Evolutionary conservation across 208 protist genomes (phyloP).

Genomic region (Wallacemonas sp.): DNA sequence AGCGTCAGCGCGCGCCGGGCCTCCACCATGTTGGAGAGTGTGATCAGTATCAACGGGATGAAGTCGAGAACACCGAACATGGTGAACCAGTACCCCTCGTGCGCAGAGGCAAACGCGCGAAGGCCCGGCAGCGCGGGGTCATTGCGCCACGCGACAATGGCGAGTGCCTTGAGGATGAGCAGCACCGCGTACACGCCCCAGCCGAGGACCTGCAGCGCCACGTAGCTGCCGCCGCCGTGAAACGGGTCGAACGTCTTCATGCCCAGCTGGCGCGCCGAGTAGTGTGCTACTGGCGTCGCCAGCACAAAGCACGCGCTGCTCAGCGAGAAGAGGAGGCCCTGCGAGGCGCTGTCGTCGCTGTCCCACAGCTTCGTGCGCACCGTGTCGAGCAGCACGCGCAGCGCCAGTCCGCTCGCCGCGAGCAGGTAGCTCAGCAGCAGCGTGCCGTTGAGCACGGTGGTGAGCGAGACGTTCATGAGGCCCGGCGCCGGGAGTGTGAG

Average conservation of each 20-base stretch:
- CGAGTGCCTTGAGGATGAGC: conserved; percentile 28
- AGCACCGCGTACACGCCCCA: conserved; percentile 70
- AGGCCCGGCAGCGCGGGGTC: background rate
- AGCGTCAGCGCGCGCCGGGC: conserved; percentile 23
- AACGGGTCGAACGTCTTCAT: conserved; percentile 64
- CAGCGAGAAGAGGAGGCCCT: conserved; percentile 32
- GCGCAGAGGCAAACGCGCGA: background rate
- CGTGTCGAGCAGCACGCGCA: conserved; percentile 65
- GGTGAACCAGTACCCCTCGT: conserved; percentile 35
- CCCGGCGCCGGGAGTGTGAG: background rate
- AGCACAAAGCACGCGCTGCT: conserved; percentile 42
- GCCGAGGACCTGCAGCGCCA: conserved; percentile 74
- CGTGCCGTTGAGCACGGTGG: conserved; percentile 60
- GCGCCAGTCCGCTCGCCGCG: conserved; percentile 45
- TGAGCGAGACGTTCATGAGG: background rate
- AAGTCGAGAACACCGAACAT: conserved; percentile 61
- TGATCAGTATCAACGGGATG: conserved; percentile 69
- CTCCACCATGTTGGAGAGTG: conserved; percentile 66
- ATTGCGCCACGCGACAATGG: conserved; percentile 17
- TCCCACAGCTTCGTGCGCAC: conserved; percentile 34
- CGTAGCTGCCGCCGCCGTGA: conserved; percentile 56
- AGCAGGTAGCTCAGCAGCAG: conserved; percentile 62
- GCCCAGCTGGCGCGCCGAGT: conserved; percentile 64
- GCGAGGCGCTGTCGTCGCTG: conserved; percentile 23
- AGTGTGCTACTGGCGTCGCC: conserved; percentile 64